A percentile compares a stretch with the other conserved stretches of the same genome.
Evolutionary conservation across 2,329 filamentous ascomycete genomes (phyloP).

Genomic region (Xylariaceae sp.): DNA sequence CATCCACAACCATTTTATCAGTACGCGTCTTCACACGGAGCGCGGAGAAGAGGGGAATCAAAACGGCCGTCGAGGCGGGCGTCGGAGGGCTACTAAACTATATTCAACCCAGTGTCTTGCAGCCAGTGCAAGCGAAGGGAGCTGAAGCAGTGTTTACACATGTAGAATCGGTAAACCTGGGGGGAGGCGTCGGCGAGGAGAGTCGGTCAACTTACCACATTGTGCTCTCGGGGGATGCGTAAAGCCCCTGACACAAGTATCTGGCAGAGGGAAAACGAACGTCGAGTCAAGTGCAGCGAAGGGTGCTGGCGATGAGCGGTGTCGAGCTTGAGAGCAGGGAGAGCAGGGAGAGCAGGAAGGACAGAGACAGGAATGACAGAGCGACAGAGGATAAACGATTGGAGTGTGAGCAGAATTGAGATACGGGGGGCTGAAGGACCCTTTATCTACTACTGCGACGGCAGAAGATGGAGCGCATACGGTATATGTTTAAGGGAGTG

Average conservation of each 20-base stretch:
- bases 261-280: slow-evolving; percentile 8
- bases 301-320: background rate
- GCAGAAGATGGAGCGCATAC: background rate
- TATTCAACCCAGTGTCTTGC: background rate
- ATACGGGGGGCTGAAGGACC: slow-evolving; percentile 17
- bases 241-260: slow-evolving; percentile 18
- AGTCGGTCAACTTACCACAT: slow-evolving; percentile 34
- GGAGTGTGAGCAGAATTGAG: slow-evolving; percentile 19
- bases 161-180: slow-evolving; percentile 3
- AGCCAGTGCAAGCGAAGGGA: slow-evolving; percentile 12
- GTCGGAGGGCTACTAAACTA: background rate
- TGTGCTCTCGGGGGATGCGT: slow-evolving; percentile 20
- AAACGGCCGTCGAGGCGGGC: background rate
- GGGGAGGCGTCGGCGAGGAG: background rate
- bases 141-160: background rate
- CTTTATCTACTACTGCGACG: slow-evolving; percentile 13
- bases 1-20: slow-evolving; percentile 15
- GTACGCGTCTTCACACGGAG: background rate
- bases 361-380: background rate
- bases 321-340: slow-evolving; percentile 2
- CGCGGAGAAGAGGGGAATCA: background rate
- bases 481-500: background rate
- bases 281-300: slow-evolving; percentile 7
- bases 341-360: too few relatives aligned
- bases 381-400: slow-evolving; percentile 21